Percentiles rank a stretch among this genome's conserved stretches.
phyloP scores from a whole-genome alignment of 306 rosid species.

The Cyclanthera cordifolia region DNA sequence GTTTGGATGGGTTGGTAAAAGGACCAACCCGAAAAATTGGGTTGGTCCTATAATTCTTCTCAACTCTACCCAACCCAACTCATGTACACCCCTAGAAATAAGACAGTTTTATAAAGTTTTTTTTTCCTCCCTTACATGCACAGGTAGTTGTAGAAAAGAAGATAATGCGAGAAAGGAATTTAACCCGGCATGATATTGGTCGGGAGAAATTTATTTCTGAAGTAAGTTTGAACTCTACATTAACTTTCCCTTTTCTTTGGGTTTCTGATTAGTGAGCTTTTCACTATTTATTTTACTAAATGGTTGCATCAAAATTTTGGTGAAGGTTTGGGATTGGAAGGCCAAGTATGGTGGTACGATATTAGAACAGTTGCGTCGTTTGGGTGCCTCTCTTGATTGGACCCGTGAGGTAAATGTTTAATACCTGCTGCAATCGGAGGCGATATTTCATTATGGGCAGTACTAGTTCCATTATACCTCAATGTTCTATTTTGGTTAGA shows the following conservation, averaged over 20 bases:
- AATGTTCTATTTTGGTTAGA: not conserved
- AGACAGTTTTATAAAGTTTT: not conserved
- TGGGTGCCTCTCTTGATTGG: slow-evolving; percentile 97
- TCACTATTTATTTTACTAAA: slow-evolving; percentile 11
- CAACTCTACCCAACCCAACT: too few species aligned
- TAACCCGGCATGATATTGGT: slow-evolving; percentile 79
- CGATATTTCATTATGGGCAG: not conserved
- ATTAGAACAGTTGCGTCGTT: slow-evolving; percentile 62
- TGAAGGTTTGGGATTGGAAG: slow-evolving; percentile 96
- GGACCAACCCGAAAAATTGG: too few species aligned
- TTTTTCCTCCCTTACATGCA: not conserved
- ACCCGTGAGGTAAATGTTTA: slow-evolving; percentile 66
- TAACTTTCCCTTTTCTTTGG: not conserved
- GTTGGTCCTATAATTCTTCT: too few species aligned
- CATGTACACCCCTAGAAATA: too few species aligned
- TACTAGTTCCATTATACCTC: not conserved
- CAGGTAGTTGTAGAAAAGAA: slow-evolving; percentile 98
- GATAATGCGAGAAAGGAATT: slow-evolving; percentile 63
- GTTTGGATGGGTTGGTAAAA: too few species aligned
- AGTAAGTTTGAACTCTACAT: slow-evolving; percentile 36
- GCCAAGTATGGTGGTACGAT: slow-evolving; percentile 72
- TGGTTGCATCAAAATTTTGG: slow-evolving; percentile 15
- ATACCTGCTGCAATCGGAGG: not conserved
- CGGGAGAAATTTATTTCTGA: slow-evolving; percentile 63
- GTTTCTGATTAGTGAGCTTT: not conserved